A percentile compares a stretch with the other conserved stretches of the same genome.
These are phyloP conservation scores for Cercophora newfieldiana DNA, from an alignment of 495 filamentous ascomycete genomes.

Conservation along the genomic window DNA sequence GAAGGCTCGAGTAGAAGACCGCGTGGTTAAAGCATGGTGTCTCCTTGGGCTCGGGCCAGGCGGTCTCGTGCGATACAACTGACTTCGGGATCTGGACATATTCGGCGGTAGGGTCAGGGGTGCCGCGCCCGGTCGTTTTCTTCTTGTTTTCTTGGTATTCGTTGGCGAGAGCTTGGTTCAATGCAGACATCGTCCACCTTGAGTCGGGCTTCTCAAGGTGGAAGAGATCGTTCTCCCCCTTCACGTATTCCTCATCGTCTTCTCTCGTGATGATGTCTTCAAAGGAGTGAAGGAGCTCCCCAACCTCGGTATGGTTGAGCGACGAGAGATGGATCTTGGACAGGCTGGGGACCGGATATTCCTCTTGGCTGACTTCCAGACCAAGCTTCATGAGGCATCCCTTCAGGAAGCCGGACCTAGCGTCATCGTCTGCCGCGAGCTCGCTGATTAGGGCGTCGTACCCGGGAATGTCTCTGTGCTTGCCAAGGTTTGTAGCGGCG, in stretches of 20 bases:
- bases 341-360: slow-evolving; percentile 72
- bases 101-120: slow-evolving; percentile 66
- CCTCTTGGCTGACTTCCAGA: slow-evolving; percentile 69
- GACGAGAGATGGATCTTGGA: slow-evolving; percentile 85
- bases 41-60: slow-evolving; percentile 68
- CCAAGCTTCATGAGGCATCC: slow-evolving; percentile 82
- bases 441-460: slow-evolving; percentile 69
- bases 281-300: slow-evolving; percentile 65
- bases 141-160: slow-evolving; percentile 28
- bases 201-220: slow-evolving; percentile 63
- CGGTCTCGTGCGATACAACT: slow-evolving; percentile 66
- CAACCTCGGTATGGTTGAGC: slow-evolving; percentile 59
- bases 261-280: slow-evolving; percentile 68
- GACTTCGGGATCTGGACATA: slow-evolving; percentile 74
- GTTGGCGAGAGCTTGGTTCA: slow-evolving; percentile 37
- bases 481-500: slow-evolving; percentile 73
- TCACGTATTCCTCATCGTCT: slow-evolving; percentile 71
- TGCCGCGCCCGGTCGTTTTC: slow-evolving; percentile 22
- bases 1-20: slow-evolving; percentile 72
- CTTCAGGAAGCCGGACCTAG: slow-evolving; percentile 74
- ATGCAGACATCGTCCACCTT: slow-evolving; percentile 54
- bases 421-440: slow-evolving; percentile 68
- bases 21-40: slow-evolving; percentile 90
- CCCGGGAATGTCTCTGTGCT: slow-evolving; percentile 58
- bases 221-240: slow-evolving; percentile 85